Conservation (phyloP, 2,329 filamentous ascomycete genomes). For the Botrytis fragariae region DNA sequence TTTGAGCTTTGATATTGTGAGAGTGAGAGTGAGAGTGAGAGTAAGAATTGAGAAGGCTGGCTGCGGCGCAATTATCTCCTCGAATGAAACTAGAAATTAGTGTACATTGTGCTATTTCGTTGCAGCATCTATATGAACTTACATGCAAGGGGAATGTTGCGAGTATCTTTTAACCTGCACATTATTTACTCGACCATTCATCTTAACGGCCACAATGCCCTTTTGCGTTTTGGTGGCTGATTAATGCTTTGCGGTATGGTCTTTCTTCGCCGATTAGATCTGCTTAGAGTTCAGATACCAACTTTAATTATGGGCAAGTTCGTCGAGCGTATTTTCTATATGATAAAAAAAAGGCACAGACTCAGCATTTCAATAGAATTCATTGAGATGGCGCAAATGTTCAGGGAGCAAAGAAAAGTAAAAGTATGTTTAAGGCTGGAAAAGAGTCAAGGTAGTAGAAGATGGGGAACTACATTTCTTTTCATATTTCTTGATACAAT, state of each 20-base stretch:
- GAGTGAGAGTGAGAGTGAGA: background rate
- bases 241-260: background rate
- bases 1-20: slow-evolving; percentile 7
- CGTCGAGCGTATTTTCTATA: background rate
- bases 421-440: slow-evolving; percentile 9
- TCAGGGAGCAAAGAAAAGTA: background rate
- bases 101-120: background rate
- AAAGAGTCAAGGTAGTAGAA: background rate
- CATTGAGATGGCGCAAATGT: background rate
- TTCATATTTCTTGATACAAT: background rate
- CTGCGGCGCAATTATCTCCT: slow-evolving; percentile 3
- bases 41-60: slow-evolving; percentile 16
- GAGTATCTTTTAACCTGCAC: background rate
- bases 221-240: slow-evolving; percentile 4
- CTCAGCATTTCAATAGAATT: background rate
- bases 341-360: background rate
- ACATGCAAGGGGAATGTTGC: background rate
- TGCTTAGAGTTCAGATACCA: background rate
- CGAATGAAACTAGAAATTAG: background rate
- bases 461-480: background rate
- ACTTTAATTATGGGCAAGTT: background rate
- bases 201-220: background rate
- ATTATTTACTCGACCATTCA: background rate
- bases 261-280: slow-evolving; percentile 1
- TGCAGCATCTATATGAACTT: background rate